Conservation (phyloP, 2,329 filamentous ascomycete species). For the Cladosporium sp. region DNA sequence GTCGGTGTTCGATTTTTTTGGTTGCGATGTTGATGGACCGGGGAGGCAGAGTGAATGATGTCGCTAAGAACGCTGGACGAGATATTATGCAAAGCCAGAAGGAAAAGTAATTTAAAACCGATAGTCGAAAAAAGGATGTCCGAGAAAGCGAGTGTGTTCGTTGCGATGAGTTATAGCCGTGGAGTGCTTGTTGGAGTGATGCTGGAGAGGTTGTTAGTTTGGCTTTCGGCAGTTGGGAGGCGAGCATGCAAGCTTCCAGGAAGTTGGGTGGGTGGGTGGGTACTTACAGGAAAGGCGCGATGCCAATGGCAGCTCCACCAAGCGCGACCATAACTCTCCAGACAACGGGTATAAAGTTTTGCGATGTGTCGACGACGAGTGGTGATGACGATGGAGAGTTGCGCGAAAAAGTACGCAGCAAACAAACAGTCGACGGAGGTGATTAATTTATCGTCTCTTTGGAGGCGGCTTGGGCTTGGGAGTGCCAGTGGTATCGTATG, state of each 20-base stretch:
- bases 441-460: constrained; percentile 30
- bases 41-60: constrained; percentile 8
- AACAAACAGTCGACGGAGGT: neutral
- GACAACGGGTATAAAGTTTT: neutral
- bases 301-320: constrained; percentile 1
- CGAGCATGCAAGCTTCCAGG: constrained; percentile 5
- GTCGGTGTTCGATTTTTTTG: neutral
- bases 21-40: constrained; percentile 1
- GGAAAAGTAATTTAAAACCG: neutral
- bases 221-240: constrained; percentile 3
- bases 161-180: neutral
- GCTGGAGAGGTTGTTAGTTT: constrained; percentile 7
- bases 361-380: neutral
- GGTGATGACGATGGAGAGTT: neutral
- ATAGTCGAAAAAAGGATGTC: constrained; percentile 1
- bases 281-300: constrained; percentile 10
- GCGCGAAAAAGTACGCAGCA: neutral
- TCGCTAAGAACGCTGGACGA: constrained; percentile 16
- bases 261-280: constrained; percentile 6
- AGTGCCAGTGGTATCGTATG: constrained; percentile 44
- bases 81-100: constrained; percentile 16
- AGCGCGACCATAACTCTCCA: neutral
- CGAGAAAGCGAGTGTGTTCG: constrained; percentile 7
- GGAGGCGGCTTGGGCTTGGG: constrained; percentile 40
- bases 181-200: neutral